Conservation (phyloP, 2,329 filamentous ascomycete species). For the Paecilomyces dactylethromorphus region DNA sequence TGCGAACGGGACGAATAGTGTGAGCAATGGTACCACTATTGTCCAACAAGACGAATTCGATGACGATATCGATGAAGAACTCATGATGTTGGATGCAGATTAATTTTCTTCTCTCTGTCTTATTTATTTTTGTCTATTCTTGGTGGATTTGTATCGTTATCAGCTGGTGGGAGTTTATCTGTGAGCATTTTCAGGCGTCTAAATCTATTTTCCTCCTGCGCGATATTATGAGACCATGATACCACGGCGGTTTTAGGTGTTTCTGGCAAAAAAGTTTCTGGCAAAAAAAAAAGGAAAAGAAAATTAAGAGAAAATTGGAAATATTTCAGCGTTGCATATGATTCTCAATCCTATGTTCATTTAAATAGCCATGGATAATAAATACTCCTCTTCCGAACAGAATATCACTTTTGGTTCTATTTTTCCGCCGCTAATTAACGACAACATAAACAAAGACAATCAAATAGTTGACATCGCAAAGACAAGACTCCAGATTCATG, state of each 20-base stretch:
- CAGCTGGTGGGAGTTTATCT: neutral
- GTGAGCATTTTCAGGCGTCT: neutral
- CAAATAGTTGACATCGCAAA: conserved; percentile 2
- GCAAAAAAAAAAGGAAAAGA: neutral
- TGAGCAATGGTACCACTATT: conserved; percentile 14
- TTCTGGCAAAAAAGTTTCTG: no score
- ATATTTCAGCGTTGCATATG: neutral
- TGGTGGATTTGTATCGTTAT: neutral
- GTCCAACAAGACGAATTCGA: conserved; percentile 34
- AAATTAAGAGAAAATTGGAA: neutral
- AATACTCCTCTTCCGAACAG: neutral
- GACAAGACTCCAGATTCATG: conserved; percentile 30
- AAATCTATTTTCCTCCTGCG: conserved; percentile 2
- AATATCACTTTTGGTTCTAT: neutral
- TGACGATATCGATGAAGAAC: conserved; percentile 37
- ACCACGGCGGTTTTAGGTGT: neutral
- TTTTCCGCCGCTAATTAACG: neutral
- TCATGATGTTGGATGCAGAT: conserved; percentile 33
- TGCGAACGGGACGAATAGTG: conserved; percentile 12
- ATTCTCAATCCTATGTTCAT: neutral
- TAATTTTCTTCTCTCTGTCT: neutral
- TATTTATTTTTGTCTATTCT: neutral
- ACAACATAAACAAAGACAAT: neutral
- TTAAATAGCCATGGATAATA: neutral
- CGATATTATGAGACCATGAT: neutral